These are phyloP conservation scores for Verticillium klebahnii DNA, from an alignment of 2,329 filamentous ascomycete species.

Conservation along the genomic window DNA sequence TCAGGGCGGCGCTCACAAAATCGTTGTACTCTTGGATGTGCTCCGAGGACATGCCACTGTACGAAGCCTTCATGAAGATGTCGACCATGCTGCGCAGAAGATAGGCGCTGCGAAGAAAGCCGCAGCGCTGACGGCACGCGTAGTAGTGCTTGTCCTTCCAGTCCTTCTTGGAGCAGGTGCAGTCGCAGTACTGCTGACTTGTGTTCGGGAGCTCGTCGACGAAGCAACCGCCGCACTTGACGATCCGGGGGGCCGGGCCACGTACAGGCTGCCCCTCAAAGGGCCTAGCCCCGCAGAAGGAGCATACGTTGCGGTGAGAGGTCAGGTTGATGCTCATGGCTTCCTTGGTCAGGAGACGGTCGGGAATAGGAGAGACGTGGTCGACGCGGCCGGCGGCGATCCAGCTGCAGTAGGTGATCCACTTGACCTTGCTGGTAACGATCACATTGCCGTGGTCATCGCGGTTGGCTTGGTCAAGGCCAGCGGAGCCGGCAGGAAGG, in stretches of 20 bases:
- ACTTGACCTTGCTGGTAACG: background rate
- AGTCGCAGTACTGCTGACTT: conserved; percentile 7
- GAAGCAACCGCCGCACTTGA: conserved; percentile 7
- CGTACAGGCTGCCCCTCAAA: background rate
- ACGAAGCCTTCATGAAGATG: conserved; percentile 7
- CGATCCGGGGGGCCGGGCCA: background rate
- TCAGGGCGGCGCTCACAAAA: background rate
- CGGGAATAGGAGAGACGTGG: background rate
- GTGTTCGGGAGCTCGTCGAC: background rate
- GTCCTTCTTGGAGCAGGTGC: conserved; percentile 5
- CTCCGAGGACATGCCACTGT: background rate
- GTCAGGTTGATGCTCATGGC: background rate
- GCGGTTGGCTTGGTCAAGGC: background rate
- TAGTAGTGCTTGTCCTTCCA: conserved; percentile 7
- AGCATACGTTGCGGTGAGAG: background rate
- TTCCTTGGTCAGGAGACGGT: background rate
- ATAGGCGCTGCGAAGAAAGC: conserved; percentile 8
- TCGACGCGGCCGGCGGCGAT: conserved; percentile 8
- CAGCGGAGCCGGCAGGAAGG: background rate
- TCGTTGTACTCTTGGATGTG: background rate
- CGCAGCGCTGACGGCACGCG: conserved; percentile 5
- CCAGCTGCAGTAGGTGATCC: conserved; percentile 4
- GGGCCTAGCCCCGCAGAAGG: background rate
- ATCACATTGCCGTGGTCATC: background rate
- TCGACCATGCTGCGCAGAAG: conserved; percentile 2